phyloP scores from a whole-genome alignment of 2,329 filamentous ascomycete genomes.

The Emmonsiellopsis sp. region DNA sequence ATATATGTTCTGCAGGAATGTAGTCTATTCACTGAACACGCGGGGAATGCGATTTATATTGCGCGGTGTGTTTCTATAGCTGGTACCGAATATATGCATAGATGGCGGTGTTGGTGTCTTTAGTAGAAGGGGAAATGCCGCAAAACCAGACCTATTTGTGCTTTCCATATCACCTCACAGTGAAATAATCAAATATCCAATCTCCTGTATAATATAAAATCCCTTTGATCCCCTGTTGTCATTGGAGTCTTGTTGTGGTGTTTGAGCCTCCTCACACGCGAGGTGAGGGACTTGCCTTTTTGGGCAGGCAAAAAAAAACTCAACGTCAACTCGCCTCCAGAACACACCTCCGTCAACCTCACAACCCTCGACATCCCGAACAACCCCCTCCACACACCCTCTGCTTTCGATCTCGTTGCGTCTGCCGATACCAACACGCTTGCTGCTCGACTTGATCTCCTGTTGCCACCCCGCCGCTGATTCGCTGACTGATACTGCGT shows the following conservation, averaged over 20 bases:
- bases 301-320: conserved; percentile 1
- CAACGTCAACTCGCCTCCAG: conserved; percentile 1
- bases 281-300: background rate
- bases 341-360: background rate
- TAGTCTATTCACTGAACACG: background rate
- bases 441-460: background rate
- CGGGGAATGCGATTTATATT: no score
- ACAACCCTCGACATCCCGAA: background rate
- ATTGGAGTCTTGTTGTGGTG: background rate
- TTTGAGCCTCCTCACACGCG: background rate
- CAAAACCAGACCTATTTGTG: no score
- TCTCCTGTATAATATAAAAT: background rate
- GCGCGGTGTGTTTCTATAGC: no score
- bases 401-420: background rate
- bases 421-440: background rate
- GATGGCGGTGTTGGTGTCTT: no score
- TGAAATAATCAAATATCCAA: background rate
- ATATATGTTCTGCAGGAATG: background rate
- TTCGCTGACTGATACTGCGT: background rate
- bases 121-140: no score
- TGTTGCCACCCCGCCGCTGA: background rate
- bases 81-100: no score
- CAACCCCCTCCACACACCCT: background rate
- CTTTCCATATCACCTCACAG: no score
- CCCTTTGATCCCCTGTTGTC: background rate